Base-by-base conservation (phyloP, 192 early-diverging fungal species). In the Entophlyctis helioformis region DNA sequence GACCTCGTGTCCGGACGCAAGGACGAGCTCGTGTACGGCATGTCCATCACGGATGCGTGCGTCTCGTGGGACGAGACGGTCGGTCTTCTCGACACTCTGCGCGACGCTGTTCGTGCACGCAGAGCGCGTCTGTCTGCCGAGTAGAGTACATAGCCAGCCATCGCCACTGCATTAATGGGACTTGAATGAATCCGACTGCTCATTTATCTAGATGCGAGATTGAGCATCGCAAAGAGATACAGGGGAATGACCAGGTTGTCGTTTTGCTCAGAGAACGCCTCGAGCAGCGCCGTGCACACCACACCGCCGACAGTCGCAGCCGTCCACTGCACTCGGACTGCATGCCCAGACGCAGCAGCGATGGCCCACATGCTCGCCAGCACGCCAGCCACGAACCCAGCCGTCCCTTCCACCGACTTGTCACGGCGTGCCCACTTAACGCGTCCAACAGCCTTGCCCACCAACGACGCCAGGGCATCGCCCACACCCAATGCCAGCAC, bases 11-110 rank as follows among this genome's bases (percentile, higher is more conserved):
- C 68, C 21, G 72, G 74, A 51, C 66, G 65, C 10, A 47, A 53
- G 9, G 10, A 60, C 3, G 70, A 22, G 54, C 67, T 96, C 39
- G 78, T 74, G 54, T 93, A 94, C 58, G 93, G 93, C 47, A 74
- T 86, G 54, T 78, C 72, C 46, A 88, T 96, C 59, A 96, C 93
- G 2, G 93, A 96, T 56, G 93, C 89, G 7, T 96, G 93, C 56
- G 75, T 96, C 41, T 63, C 74, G 59, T 95, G 84, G 82, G 78
- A 81, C 12, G 74, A 78, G 31, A 96, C 91, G 11, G 73, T 83
- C 28, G 63, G 60, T 12, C 80, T 91, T 66, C 64, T 97, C 31
- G 60, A 76, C 4, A 31, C 6, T 8, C 29, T 31, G 6, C 29
- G 29, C 29, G 29, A 31, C 4, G 29, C 6, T 31, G 29, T 31